Conservation (phyloP, 768 basidiomycete species). For the Kwoniella bestiolae region DNA sequence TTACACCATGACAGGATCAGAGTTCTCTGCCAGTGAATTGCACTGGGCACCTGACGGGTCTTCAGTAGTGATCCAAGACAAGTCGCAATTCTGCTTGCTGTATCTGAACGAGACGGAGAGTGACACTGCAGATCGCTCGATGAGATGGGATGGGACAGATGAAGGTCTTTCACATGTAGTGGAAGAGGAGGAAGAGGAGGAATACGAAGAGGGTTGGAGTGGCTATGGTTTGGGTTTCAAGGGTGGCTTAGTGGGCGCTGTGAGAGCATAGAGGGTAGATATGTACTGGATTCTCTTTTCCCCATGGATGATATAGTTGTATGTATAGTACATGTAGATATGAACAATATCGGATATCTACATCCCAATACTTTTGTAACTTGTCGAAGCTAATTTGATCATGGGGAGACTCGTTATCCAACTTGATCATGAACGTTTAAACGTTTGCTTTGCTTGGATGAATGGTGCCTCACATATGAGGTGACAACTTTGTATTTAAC, state of each 20-base stretch:
- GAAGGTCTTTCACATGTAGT: constrained; percentile 36
- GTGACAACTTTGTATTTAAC: too few species aligned
- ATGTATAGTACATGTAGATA: background rate
- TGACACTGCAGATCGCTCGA: constrained; percentile 13
- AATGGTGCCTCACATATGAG: too few species aligned
- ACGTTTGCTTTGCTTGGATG: too few species aligned
- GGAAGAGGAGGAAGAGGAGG: constrained; percentile 38
- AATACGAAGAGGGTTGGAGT: constrained; percentile 16
- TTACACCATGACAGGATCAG: constrained; percentile 60
- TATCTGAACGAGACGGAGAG: constrained; percentile 36
- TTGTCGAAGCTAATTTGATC: too few species aligned
- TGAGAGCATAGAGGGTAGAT: background rate
- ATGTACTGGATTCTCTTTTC: background rate
- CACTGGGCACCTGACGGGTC: constrained; percentile 87
- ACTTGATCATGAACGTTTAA: too few species aligned
- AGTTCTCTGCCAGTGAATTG: constrained; percentile 72
- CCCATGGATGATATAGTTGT: too few species aligned
- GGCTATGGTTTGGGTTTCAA: constrained; percentile 1
- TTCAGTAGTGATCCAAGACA: constrained; percentile 74
- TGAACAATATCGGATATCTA: too few species aligned
- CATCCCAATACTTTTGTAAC: too few species aligned
- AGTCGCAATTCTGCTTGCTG: constrained; percentile 71
- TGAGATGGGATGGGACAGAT: constrained; percentile 10
- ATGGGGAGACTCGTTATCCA: too few species aligned
- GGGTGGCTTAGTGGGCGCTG: background rate